Evolutionary conservation across 352 stramenopile genomes (phyloP).

Genomic region (Peronosclerospora sorghi): DNA sequence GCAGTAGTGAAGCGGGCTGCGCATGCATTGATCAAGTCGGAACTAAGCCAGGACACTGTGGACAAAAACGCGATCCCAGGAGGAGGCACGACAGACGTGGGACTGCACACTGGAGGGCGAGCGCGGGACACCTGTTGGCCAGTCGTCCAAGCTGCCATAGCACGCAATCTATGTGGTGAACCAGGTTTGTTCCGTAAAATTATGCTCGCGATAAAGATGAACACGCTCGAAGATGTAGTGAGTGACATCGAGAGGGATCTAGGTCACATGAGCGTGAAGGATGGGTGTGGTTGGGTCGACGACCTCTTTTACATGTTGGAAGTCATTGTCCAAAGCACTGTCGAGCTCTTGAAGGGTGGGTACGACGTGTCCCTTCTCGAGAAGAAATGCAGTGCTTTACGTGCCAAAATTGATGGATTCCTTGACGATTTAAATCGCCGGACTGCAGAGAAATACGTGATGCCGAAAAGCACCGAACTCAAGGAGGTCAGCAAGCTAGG

Average conservation of each 20-base stretch:
- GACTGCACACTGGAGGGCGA: slow-evolving; percentile 31
- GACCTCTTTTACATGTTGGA: slow-evolving; percentile 19
- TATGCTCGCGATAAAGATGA: slow-evolving; percentile 23
- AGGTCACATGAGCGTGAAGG: slow-evolving; percentile 1
- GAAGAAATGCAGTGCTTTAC: slow-evolving; percentile 3
- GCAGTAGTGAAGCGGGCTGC: slow-evolving; percentile 14
- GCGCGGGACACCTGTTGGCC: slow-evolving; percentile 43
- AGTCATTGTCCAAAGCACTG: slow-evolving; percentile 2
- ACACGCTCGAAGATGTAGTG: slow-evolving; percentile 6
- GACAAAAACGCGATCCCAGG: neutral
- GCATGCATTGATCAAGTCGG: slow-evolving; percentile 1
- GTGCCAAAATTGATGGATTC: slow-evolving; percentile 11
- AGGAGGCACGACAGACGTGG: slow-evolving; percentile 42
- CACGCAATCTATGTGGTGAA: slow-evolving; percentile 23
- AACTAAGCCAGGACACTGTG: neutral
- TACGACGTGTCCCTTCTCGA: slow-evolving; percentile 10
- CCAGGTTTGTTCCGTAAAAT: slow-evolving; percentile 26
- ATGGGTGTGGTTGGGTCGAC: slow-evolving; percentile 7
- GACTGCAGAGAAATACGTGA: neutral
- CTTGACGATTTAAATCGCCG: slow-evolving; percentile 9
- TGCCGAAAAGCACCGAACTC: neutral
- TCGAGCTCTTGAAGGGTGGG: slow-evolving; percentile 9
- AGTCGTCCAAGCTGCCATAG: slow-evolving; percentile 27
- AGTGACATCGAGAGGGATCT: slow-evolving; percentile 5
- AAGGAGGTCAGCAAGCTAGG: slow-evolving; percentile 4